Conservation (phyloP, 345 rosid species). For the Iberis pinnata region DNA sequence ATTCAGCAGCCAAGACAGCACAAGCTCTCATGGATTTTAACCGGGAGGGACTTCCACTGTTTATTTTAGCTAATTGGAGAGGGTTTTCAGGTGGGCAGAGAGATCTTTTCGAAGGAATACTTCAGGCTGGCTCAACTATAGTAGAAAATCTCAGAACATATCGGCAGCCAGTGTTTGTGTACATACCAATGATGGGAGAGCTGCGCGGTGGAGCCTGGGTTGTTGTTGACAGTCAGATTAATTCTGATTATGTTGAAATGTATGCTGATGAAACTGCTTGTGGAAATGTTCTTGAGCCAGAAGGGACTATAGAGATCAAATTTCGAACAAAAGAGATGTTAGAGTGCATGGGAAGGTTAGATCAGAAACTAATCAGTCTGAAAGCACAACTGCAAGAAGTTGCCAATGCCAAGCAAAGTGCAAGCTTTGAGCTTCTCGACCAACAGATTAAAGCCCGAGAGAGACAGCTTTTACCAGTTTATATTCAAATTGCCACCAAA, state of each 20-base stretch:
- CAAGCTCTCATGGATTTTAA: constrained; percentile 96
- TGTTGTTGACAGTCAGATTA: constrained; percentile 89
- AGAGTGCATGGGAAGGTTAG: constrained; percentile 98
- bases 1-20: constrained; percentile 94
- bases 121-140: constrained; percentile 97
- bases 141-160: constrained; percentile 96
- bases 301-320: constrained; percentile 94
- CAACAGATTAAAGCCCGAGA: constrained; percentile 72
- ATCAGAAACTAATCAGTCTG: constrained; percentile 53
- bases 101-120: constrained; percentile 98
- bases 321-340: constrained; percentile 85
- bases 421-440: constrained; percentile 44
- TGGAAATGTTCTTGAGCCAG: constrained; percentile 98
- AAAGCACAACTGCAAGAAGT: constrained; percentile 61
- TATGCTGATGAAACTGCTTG: constrained; percentile 90
- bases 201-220: constrained; percentile 99
- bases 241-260: constrained; percentile 94
- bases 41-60: constrained; percentile 87
- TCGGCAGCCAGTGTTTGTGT: constrained; percentile 93
- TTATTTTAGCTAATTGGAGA: constrained; percentile 98
- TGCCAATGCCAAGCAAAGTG: constrained; percentile 56
- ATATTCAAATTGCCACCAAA: constrained; percentile 87
- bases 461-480: constrained; percentile 78
- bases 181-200: constrained; percentile 98
- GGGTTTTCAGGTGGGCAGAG: constrained; percentile 99